These are phyloP conservation scores for Metahyphopichia silvanorum DNA, from an alignment of 805 yeast species.

Conservation along the genomic window DNA sequence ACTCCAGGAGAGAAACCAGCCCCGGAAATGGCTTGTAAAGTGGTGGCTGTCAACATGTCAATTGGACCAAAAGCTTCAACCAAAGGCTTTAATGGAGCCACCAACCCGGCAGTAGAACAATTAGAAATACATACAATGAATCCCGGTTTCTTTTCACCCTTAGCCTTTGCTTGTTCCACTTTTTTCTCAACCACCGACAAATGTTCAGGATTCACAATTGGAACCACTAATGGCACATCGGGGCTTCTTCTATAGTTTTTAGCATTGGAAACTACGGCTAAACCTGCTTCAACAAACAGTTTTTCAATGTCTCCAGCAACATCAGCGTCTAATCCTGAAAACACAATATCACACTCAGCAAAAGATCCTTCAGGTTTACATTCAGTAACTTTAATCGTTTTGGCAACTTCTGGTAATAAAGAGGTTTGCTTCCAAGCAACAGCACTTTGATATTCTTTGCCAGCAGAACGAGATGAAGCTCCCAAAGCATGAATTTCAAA, in stretches of 20 bases:
- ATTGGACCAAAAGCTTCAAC: constrained; percentile 89
- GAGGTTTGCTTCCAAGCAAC: constrained; percentile 93
- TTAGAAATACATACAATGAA: constrained; percentile 92
- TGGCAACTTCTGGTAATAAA: constrained; percentile 67
- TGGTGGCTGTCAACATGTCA: constrained; percentile 80
- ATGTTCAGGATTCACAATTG: constrained; percentile 92
- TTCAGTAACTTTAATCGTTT: constrained; percentile 64
- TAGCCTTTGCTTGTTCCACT: constrained; percentile 50
- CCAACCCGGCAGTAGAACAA: constrained; percentile 97
- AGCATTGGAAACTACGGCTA: constrained; percentile 89
- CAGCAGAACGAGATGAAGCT: constrained; percentile 93
- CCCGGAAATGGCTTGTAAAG: constrained; percentile 96
- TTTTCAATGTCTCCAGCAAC: constrained; percentile 91
- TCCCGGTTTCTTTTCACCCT: constrained; percentile 64
- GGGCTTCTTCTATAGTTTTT: constrained; percentile 89
- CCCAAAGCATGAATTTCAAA: constrained; percentile 84
- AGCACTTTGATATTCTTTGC: constrained; percentile 80
- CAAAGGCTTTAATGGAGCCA: constrained; percentile 94
- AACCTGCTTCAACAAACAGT: constrained; percentile 76
- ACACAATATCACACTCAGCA: constrained; percentile 88
- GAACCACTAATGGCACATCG: constrained; percentile 90
- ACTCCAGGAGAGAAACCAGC: constrained; percentile 99
- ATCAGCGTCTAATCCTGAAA: constrained; percentile 91
- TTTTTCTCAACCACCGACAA: constrained; percentile 65
- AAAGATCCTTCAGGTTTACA: constrained; percentile 72